phyloP scores from a whole-genome alignment of 2,329 filamentous ascomycete genomes.

The Endothia cerciana region DNA sequence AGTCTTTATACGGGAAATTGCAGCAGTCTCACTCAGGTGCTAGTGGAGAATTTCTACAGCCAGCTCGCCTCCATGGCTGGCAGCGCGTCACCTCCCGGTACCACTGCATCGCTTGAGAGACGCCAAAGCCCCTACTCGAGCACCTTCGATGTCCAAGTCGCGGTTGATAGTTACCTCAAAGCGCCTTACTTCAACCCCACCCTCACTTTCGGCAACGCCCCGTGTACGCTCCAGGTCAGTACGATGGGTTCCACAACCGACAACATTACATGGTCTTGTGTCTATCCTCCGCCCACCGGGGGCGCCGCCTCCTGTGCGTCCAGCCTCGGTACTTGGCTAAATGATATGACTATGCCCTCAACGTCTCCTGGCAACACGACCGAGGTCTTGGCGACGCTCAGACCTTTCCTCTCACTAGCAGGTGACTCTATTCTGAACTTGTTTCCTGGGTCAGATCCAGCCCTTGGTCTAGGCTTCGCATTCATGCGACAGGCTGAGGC shows the following conservation, averaged over 20 bases:
- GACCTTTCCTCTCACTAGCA: conserved; percentile 28
- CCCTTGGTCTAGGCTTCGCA: conserved; percentile 28
- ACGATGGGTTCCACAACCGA: conserved; percentile 20
- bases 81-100: neutral
- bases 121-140: conserved; percentile 28
- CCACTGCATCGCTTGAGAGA: neutral
- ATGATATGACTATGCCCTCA: conserved; percentile 8
- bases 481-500: conserved; percentile 30
- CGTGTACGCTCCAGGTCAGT: conserved; percentile 28
- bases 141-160: conserved; percentile 31
- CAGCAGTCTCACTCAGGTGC: conserved; percentile 29
- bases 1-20: conserved; percentile 33
- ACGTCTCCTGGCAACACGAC: conserved; percentile 22
- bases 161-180: conserved; percentile 26
- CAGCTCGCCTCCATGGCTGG: conserved; percentile 30
- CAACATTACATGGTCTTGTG: conserved; percentile 32
- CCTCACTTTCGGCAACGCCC: conserved; percentile 31
- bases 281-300: conserved; percentile 32
- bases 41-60: conserved; percentile 31
- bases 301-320: conserved; percentile 30
- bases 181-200: conserved; percentile 26
- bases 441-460: conserved; percentile 30
- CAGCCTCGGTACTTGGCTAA: conserved; percentile 31
- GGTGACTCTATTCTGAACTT: conserved; percentile 28
- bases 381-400: conserved; percentile 30